phyloP scores from a whole-genome alignment of 164 flowering plant genomes.

The Stephania japonica region DNA sequence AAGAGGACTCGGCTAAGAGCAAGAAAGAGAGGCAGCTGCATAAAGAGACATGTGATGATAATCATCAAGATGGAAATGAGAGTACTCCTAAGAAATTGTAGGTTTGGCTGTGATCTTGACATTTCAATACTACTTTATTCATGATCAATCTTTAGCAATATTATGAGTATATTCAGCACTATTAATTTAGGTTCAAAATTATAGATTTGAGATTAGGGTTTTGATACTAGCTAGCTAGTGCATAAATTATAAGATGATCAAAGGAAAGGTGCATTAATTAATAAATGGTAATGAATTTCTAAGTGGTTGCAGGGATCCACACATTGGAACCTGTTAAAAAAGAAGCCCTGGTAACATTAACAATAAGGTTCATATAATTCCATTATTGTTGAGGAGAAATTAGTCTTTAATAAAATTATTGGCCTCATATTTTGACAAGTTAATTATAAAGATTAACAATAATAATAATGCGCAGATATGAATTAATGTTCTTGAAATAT shows the following conservation, averaged over 20 bases:
- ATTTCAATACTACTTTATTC: neutral
- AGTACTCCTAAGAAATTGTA: conserved; percentile 31
- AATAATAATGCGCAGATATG: too few relatives aligned
- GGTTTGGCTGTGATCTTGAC: conserved; percentile 14
- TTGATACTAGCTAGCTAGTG: neutral
- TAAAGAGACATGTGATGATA: conserved; percentile 4
- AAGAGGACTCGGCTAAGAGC: conserved; percentile 14
- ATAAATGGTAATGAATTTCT: neutral
- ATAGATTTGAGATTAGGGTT: neutral
- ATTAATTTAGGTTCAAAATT: neutral
- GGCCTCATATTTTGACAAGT: neutral
- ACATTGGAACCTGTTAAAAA: too few relatives aligned
- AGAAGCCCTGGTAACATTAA: neutral
- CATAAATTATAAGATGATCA: neutral
- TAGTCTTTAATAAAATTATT: neutral
- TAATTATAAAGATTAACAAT: neutral
- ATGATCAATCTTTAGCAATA: neutral
- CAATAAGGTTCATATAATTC: too few relatives aligned
- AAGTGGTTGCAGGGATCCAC: neutral
- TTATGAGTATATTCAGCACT: neutral
- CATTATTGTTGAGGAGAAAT: neutral
- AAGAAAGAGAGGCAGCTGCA: conserved; percentile 24
- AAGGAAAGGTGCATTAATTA: neutral
- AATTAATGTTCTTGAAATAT: neutral
- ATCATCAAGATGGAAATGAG: conserved; percentile 20